Conservation (phyloP, 2,329 filamentous ascomycete genomes). For the Fusarium verticillioides region DNA sequence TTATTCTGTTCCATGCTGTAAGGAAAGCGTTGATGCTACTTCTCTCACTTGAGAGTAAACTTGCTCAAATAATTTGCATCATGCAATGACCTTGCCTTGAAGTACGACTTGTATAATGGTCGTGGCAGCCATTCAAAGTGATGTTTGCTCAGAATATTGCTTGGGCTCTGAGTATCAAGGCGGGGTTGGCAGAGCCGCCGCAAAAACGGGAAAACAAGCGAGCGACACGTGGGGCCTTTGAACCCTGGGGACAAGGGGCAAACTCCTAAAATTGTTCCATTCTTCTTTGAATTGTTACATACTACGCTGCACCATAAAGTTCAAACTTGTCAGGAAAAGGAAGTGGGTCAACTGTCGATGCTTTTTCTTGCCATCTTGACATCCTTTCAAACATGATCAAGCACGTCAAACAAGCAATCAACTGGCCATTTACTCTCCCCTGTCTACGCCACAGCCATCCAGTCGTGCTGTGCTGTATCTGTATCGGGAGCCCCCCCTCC, state of each 20-base stretch:
- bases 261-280: neutral
- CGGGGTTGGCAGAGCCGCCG: conserved; percentile 20
- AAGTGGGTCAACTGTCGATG: neutral
- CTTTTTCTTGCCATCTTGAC: neutral
- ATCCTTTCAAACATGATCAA: neutral
- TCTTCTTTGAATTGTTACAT: neutral
- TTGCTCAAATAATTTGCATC: neutral
- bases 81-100: neutral
- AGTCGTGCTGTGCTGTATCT: conserved; percentile 13
- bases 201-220: conserved; percentile 17
- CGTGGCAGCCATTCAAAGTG: neutral
- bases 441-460: conserved; percentile 15
- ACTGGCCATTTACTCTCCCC: neutral
- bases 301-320: neutral
- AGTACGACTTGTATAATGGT: neutral
- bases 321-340: neutral
- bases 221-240: conserved; percentile 32
- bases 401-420: conserved; percentile 8
- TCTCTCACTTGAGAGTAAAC: neutral
- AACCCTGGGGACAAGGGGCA: conserved; percentile 25
- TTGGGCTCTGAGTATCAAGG: neutral
- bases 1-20: no score
- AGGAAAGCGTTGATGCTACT: neutral
- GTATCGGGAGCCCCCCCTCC: neutral
- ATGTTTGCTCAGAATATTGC: neutral